Evolutionary conservation across 208 protist genomes (phyloP), one percentile per base, ranked within the genome.

Genomic region (Endotrypanum monterogeii): DNA sequence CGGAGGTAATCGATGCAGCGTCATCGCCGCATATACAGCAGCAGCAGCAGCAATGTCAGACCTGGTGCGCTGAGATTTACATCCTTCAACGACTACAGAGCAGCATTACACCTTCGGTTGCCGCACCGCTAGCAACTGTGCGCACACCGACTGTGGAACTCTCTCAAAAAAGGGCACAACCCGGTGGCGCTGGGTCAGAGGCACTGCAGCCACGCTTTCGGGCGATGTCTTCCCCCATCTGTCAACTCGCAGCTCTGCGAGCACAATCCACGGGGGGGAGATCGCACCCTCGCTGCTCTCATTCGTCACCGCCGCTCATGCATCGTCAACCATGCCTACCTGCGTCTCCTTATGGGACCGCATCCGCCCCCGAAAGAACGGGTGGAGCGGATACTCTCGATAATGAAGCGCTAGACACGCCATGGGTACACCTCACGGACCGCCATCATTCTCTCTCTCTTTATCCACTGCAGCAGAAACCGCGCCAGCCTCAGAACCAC

Each of bases 31-130:
- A 50, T 11, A 16, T 50, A 12, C 56, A 44, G 25, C 63, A 54
- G 7, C 67, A 63, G 32, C 32, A 62, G n/a, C 54, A 65, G 23
- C 57, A 65, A 23, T 20, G 37, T 44, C 37, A 44, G 9, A 65
- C 35, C 37, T 52, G 68, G 58, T 74, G 30, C 60, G 23, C 66
- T 11, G 52, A 56, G 1, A 54, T 80, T 46, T 80, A 71, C 61
- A 56, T 80, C 30, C 52, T 80, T 28, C 76, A 80, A 48, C 76
- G 76, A 35, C 52, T 80, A 30, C 65, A 80, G 52, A 76, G 68
- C 0, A 48, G 54, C n/a, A 30, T 66, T n/a, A 41, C 35, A 23
- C 51, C 65, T 6, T 41, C 76, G 25, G 44, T 51, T 18, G 14
- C 60, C 12, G 51, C 76, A 44, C 66, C 41, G 65, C 55, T 35